Conservation (phyloP, 2,329 filamentous ascomycete species). For the Hymenoscyphus linearis region DNA sequence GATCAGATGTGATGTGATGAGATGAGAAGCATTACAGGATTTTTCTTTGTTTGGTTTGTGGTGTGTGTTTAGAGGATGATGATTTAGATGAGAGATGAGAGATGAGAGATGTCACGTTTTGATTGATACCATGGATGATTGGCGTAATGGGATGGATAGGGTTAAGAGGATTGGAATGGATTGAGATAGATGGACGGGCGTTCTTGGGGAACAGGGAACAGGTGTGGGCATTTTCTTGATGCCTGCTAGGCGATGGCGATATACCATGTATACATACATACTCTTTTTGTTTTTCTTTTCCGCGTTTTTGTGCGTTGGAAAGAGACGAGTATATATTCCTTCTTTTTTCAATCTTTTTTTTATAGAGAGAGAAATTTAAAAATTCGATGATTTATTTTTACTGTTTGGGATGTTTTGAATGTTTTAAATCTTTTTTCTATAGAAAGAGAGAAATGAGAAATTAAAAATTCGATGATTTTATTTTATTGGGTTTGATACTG, state of each 20-base stretch:
- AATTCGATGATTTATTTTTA: too few species aligned
- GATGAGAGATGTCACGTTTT: not conserved
- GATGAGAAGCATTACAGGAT: too few species aligned
- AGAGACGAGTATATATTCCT: too few species aligned
- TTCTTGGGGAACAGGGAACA: not conserved
- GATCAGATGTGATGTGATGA: not conserved
- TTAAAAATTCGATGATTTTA: not conserved
- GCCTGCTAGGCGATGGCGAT: too few species aligned
- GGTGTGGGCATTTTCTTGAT: not conserved
- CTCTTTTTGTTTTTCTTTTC: too few species aligned
- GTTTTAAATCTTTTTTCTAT: not conserved
- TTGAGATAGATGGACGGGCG: not conserved
- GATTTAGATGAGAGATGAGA: not conserved
- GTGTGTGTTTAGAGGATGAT: not conserved
- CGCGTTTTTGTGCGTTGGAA: too few species aligned
- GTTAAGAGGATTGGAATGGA: not conserved
- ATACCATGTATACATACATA: constrained; percentile 1
- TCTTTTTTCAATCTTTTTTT: too few species aligned
- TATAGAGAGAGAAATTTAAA: too few species aligned
- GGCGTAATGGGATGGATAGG: not conserved
- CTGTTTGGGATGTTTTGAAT: too few species aligned
- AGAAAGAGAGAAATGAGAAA: not conserved
- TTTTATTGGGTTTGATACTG: too few species aligned
- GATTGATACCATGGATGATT: not conserved
- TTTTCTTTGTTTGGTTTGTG: too few species aligned